Evolutionary conservation across 192 early-diverging fungal species (phyloP), one percentile per base, ranked within the genome.

Genomic region (Backusella luteola): DNA sequence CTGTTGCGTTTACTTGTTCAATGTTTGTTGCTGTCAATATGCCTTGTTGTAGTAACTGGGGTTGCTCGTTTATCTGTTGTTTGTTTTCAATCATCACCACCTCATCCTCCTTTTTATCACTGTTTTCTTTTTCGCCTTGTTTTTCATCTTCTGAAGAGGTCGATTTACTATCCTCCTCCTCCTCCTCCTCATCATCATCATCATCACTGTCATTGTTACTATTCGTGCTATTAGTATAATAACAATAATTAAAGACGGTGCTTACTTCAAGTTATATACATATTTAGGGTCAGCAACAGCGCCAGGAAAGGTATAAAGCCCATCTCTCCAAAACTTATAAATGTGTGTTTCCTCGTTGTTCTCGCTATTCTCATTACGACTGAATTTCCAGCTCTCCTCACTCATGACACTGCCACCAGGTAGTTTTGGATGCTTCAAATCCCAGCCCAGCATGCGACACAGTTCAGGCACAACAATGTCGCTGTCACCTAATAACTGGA

Each of bases 381-480:
- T 73, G 6, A 73, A 67, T 46, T 41, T 36, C 34, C 29, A 39
- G 66, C 69, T 74, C 69, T 88, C 88, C 6, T 72, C 71, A 53
- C 84, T 85, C 1, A 78, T 66, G 0, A 85, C 83, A 26, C 81
- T 81, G 0, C 86, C 87, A 39, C 91, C 91, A 6, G 92, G 88
- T 19, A 94, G 75, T 35, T 88, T 88, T 67, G 87, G 78, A 42
- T 94, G 92, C 35, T 68, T 70, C 38, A 96, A 74, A 46, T 94
- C 92, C 97, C 96, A 98, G 0, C 84, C 89, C 17, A 91, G 87
- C 76, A 85, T 79, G 34, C 87, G 79, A 63, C 94, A 92, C 26
- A 98, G 77, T 39, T 96, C 91, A 6, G 88, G 87, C 9, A 95
- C 92, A 67, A 97, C 94, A 23, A 87, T 86, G 79, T 98, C 97